Conservation (phyloP, 257 asterid genomes). For the Rhazya stricta region DNA sequence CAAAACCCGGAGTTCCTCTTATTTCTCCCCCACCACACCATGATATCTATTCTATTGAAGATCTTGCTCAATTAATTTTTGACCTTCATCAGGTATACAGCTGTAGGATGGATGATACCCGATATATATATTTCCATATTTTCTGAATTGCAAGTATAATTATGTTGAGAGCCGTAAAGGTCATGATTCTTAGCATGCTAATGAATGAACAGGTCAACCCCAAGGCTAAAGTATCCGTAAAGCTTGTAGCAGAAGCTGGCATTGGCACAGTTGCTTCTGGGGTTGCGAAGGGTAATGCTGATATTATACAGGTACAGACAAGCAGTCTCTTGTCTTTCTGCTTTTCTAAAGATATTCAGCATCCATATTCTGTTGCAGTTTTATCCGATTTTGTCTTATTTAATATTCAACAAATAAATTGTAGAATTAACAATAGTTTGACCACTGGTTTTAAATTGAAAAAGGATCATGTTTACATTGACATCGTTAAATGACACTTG, state of each 20-base stretch:
- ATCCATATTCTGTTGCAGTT: neutral
- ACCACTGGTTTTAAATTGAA: neutral
- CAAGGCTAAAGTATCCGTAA: conserved; percentile 91
- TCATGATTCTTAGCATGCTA: conserved; percentile 7
- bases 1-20: conserved; percentile 99
- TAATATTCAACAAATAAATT: neutral
- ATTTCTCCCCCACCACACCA: conserved; percentile 99
- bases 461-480: neutral
- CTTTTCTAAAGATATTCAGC: neutral
- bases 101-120: conserved; percentile 1
- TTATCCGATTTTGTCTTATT: neutral
- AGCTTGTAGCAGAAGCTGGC: conserved; percentile 99
- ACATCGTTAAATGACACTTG: neutral
- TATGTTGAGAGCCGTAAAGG: neutral
- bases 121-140: neutral
- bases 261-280: conserved; percentile 99
- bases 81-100: conserved; percentile 92
- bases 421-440: neutral
- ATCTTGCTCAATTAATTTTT: conserved; percentile 96
- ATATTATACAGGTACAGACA: conserved; percentile 71
- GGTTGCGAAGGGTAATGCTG: conserved; percentile 99
- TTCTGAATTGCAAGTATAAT: neutral
- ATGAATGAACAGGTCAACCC: conserved; percentile 74
- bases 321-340: neutral
- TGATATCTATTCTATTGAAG: conserved; percentile 96